Percentiles rank a stretch among this genome's conserved stretches.
Evolutionary conservation across 1,284 basidiomycete species (phyloP).

Genomic region (Irpex lacteus): DNA sequence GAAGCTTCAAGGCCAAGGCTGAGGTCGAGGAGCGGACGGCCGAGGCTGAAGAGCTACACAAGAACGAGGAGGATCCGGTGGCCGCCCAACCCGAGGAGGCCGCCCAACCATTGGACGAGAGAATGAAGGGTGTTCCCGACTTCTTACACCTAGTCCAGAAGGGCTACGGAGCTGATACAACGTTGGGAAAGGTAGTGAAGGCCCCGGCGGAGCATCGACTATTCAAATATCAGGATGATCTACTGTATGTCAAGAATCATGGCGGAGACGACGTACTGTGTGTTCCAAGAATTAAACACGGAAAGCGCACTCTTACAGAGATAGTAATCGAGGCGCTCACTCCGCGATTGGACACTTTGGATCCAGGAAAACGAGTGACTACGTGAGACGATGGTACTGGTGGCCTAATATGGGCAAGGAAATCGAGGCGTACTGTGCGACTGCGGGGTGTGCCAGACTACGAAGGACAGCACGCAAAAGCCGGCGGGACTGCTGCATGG

Average conservation of each 20-base stretch:
- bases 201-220: no score
- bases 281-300: constrained; percentile 23
- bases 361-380: constrained; percentile 23
- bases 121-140: no score
- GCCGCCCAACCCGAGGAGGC: no score
- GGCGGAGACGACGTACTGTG: constrained; percentile 5
- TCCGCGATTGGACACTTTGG: constrained; percentile 30
- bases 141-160: no score
- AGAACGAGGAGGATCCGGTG: no score
- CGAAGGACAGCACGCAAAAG: constrained; percentile 20
- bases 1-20: background rate
- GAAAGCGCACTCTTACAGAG: constrained; percentile 18
- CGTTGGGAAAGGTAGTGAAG: no score
- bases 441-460: constrained; percentile 24
- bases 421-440: constrained; percentile 22
- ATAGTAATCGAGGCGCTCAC: constrained; percentile 28
- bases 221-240: no score
- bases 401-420: constrained; percentile 27
- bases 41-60: no score
- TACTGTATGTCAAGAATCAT: background rate
- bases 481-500: constrained; percentile 25
- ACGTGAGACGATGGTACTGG: constrained; percentile 28
- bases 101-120: no score
- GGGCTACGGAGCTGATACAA: no score
- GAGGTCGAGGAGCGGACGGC: no score